Conservation (phyloP, 768 basidiomycete genomes). For the Suillus decipiens region DNA sequence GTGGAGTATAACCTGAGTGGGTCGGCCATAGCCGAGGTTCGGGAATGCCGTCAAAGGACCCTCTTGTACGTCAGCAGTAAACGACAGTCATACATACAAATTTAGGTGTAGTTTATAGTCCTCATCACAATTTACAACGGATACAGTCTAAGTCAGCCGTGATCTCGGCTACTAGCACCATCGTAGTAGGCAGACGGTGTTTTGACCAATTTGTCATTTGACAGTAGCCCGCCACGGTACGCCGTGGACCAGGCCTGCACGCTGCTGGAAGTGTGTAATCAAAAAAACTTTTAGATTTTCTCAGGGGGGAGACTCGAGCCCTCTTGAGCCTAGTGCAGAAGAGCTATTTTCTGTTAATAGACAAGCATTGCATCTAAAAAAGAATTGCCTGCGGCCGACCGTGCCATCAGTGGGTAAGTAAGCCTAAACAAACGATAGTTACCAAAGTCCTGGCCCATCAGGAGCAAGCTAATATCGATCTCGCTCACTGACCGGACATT, state of each 20-base stretch:
- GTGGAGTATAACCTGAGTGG: conserved; percentile 1
- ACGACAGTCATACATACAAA: conserved; percentile 29
- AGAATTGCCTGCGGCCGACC: conserved; percentile 7
- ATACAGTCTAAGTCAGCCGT: conserved; percentile 14
- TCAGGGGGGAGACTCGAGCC: conserved; percentile 2
- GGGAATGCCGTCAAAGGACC: conserved; percentile 25
- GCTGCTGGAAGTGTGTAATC: conserved; percentile 1
- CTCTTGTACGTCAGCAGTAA: conserved; percentile 30
- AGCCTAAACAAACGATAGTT: conserved; percentile 14
- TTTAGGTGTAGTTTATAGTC: conserved; percentile 21
- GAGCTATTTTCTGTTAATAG: conserved; percentile 6
- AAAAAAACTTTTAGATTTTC: conserved; percentile 6
- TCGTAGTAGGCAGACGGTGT: conserved; percentile 4
- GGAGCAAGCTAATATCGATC: conserved; percentile 13
- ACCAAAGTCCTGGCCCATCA: conserved; percentile 17
- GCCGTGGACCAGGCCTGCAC: conserved; percentile 2
- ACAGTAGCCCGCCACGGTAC: neutral
- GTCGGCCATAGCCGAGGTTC: conserved; percentile 13
- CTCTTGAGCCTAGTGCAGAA: conserved; percentile 9
- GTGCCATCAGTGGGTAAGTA: conserved; percentile 8
- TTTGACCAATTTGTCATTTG: conserved; percentile 2
- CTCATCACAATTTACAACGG: conserved; percentile 33
- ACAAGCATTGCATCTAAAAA: conserved; percentile 4
- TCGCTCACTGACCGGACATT: conserved; percentile 23
- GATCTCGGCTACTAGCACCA: conserved; percentile 5